Evolutionary conservation across 441 rosid genomes (phyloP), one percentile per base, ranked within the genome.

Genomic region (Populus hybrid): DNA sequence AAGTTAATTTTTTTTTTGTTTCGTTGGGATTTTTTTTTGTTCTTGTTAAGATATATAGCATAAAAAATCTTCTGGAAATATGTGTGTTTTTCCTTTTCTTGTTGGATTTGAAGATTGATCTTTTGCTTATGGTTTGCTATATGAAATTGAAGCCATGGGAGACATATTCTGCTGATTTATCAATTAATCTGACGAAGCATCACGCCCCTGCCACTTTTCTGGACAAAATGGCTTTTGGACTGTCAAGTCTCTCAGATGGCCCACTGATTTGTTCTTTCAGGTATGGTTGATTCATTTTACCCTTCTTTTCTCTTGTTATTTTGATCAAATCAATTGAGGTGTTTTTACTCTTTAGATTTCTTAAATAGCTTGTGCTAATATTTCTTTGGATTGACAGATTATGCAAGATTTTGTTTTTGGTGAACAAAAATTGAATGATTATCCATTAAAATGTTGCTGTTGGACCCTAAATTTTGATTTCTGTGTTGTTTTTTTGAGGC

Each of bases 211-310:
- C 67, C 26, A 88, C 84, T 6, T 77, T 90, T 12, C 6, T 67
- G 53, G 93, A 90, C 69, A 89, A 80, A 85, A 35, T 92, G 68
- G 94, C 97, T 9, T 87, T 82, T 56, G 82, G 53, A 89, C 85
- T 0, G 97, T 92, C 73, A 90, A 88, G 79, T 53, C 89, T 26
- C 90, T 92, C 35, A 85, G 94, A 59, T 31, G 86, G 75, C 97
- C 97, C 12, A 88, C 92, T 4, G 97, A 92, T 61, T 3, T 92
- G 2, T 88, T 92, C 81, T 92, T 92, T 66, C 91, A 88, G 94
- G 94, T 82, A 31, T 64, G 33, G 72, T 68, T 78, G 68, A 20
- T 16, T 74, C n/a, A 6, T 29, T 67, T 20, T 12, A 11, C 68
- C 68, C 31, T 26, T 26, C 6, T 10, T 23, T 26, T 65, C 31